Evolutionary conservation across 73 alveolate genomes (phyloP).

Genomic region (Durusdinium trenchii): DNA sequence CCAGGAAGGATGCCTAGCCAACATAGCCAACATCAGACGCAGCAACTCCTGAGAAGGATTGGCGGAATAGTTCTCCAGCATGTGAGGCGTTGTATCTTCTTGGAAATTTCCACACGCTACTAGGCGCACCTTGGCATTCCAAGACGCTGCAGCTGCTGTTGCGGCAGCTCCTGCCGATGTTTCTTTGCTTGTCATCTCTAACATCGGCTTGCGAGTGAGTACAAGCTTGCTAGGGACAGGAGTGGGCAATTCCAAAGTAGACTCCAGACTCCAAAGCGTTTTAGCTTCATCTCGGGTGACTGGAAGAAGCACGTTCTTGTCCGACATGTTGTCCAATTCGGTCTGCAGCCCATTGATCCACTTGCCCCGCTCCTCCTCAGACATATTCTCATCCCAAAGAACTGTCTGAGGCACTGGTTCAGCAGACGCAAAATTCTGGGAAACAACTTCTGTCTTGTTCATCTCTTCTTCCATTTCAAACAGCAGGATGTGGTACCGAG

Average conservation of each 20-base stretch:
- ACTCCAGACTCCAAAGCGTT: neutral
- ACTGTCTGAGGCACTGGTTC: neutral
- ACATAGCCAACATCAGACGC: neutral
- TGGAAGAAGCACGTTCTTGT: neutral
- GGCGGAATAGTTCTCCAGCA: neutral
- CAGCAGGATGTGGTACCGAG: neutral
- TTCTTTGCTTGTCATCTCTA: neutral
- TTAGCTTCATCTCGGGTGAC: neutral
- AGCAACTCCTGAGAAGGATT: neutral
- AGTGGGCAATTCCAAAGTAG: neutral
- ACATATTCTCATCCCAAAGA: neutral
- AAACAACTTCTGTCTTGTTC: neutral
- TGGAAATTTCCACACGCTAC: too few species aligned
- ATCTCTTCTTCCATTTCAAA: neutral
- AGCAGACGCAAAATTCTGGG: neutral
- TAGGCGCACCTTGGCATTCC: neutral
- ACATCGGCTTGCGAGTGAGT: neutral
- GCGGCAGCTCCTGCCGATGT: neutral
- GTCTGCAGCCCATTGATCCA: neutral
- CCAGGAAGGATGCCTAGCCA: conserved; percentile 2
- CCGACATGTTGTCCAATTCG: neutral
- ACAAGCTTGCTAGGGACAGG: conserved; percentile 12
- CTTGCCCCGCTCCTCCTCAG: neutral
- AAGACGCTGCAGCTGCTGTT: neutral
- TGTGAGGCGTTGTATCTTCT: neutral